Evolutionary conservation across 345 rosid genomes (phyloP), one percentile per base, ranked within the genome.

Genomic region (Populus simonii): DNA sequence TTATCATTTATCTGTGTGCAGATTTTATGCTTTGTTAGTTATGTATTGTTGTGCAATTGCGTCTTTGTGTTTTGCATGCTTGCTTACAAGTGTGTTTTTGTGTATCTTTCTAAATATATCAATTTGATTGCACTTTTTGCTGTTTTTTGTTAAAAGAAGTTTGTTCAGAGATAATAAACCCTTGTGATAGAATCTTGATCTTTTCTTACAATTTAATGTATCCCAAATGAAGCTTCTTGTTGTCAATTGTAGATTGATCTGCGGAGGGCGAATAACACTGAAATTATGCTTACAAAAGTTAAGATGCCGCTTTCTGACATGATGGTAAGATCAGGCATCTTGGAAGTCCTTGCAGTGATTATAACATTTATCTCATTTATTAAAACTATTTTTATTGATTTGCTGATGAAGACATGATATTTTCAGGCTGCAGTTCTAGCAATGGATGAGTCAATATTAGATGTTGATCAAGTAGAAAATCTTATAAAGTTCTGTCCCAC

Each of bases 241-340:
- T 39, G 53, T 39, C 33, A 51, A 35, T 78, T 89, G 80, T 84
- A 96, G 99, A 74, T 96, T 82, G 99, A 96, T 72, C 84, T 96
- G 81, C 87, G 99, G 83, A 92, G 99, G 88, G 98, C 99, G 80
- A 89, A 96, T 83, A 96, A 96, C 90, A 96, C 98, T 66, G 98
- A 96, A 88, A 96, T 96, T 80, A 96, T 96, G 99, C 99, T 96
- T 80, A 96, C 99, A 61, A 96, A 96, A 89, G 97, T 96, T 65
- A 96, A 96, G 90, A 96, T 96, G 99, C 97, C 97, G 15, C 92
- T 96, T 71, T 82, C 98, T 69, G 97, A 94, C 87, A 91, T 96
- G 99, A 96, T 94, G 99, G 99, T 96, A 87, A 89, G 93, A 68
- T 10, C 82, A 70, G 76, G 75, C 63, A 82, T 23, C 63, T 39